These are phyloP conservation scores for Coemansia sp. DNA, from an alignment of 192 early-diverging fungal genomes.

Conservation along the genomic window DNA sequence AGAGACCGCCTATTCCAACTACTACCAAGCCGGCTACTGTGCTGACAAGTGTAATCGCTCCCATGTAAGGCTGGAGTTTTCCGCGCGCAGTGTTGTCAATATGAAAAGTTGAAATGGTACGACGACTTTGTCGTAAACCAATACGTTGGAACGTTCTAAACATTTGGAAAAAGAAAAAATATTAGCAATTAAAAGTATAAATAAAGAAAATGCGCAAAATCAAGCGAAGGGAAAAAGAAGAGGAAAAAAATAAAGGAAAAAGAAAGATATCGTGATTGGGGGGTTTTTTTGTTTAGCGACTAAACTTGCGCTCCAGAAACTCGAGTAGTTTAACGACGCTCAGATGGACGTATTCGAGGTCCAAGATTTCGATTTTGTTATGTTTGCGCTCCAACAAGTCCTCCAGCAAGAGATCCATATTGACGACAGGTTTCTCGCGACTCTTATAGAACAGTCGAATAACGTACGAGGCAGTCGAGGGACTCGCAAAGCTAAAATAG, in stretches of 20 bases:
- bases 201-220: neutral
- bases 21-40: constrained; percentile 22
- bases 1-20: constrained; percentile 26
- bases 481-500: constrained; percentile 88
- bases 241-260: too few relatives aligned
- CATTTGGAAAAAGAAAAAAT: constrained; percentile 1
- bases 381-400: constrained; percentile 89
- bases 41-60: constrained; percentile 31
- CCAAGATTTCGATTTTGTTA: constrained; percentile 81
- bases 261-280: constrained; percentile 11
- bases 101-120: constrained; percentile 41
- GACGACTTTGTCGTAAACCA: neutral
- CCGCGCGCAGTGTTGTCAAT: constrained; percentile 41
- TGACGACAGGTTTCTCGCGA: constrained; percentile 88
- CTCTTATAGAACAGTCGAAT: constrained; percentile 91
- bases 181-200: neutral
- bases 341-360: constrained; percentile 92
- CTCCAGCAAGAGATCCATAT: constrained; percentile 94
- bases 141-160: neutral
- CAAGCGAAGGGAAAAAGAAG: constrained; percentile 4
- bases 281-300: constrained; percentile 17
- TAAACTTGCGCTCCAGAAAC: constrained; percentile 84
- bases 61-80: constrained; percentile 39
- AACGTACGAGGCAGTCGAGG: constrained; percentile 86
- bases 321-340: constrained; percentile 81